Base-by-base conservation (phyloP, 31 red algal genomes). In the Odonthalia washingtoniensis region DNA sequence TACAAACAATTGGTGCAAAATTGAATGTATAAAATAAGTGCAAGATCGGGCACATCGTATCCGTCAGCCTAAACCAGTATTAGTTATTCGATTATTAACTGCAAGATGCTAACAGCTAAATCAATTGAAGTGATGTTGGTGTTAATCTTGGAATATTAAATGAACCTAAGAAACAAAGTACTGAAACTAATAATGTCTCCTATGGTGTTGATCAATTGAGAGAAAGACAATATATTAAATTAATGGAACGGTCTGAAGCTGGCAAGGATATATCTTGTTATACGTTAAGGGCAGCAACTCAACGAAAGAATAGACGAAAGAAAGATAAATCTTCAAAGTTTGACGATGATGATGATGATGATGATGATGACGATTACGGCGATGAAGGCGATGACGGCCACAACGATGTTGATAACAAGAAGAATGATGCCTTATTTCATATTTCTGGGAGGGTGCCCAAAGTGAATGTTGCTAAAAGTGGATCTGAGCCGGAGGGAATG, bases 31-130 rank as follows among this genome's bases (percentile, higher is more conserved):
- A n/a, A n/a, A 95, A 83, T 94, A 99, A 49, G 97, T 94, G 18
- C 94, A 96, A 70, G 97, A 99, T 86, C 87, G 97, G 42, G 97
- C 97, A 17, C 97, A 99, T 77, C 92, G 97, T n/a, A 99, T 99
- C 78, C 94, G 97, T 65, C 97, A 99, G 75, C 65, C 72, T 31
- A 87, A 83, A 67, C 87, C 96, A 49, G 97, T 99, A 26, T 72
- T 89, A 2, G 90, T 99, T n/a, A 69, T 99, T 35, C 90, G 97
- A 6, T 83, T 99, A 69, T 80, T 99, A 14, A 95, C 92, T n/a
- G n/a, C n/a, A n/a, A n/a, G n/a, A n/a, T n/a, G n/a, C n/a, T n/a
- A n/a, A n/a, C n/a, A 57, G 84, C 94, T 24, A 91, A 94, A 66
- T 93, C 93, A 12, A 94, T 98, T 68, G 96, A 98, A 84, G 94